Evolutionary conservation across 805 yeast genomes (phyloP).

Genomic region (Ogataea methanolica): DNA sequence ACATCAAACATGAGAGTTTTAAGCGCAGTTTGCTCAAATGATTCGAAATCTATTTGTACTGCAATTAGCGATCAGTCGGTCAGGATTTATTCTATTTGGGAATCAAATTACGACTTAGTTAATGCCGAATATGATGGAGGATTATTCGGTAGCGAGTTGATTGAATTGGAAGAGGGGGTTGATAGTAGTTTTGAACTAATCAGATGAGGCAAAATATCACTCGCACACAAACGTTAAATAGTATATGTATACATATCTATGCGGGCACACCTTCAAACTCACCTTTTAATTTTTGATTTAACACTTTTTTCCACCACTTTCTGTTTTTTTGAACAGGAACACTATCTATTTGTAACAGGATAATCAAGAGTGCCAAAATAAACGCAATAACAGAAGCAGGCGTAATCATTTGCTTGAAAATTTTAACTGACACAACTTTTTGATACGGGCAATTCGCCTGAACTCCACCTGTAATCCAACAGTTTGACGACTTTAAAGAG

Average conservation of each 20-base stretch:
- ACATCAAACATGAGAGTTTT: constrained; percentile 53
- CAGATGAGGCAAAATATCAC: constrained; percentile 14
- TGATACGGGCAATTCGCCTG: constrained; percentile 76
- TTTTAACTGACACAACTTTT: constrained; percentile 45
- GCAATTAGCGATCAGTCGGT: constrained; percentile 79
- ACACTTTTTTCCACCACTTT: constrained; percentile 56
- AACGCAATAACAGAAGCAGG: constrained; percentile 62
- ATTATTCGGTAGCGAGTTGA: constrained; percentile 50
- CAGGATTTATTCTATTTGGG: constrained; percentile 72
- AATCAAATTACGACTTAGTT: constrained; percentile 34
- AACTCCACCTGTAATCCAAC: constrained; percentile 87
- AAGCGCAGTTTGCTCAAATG: constrained; percentile 65
- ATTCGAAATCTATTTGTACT: constrained; percentile 56
- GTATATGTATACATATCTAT: constrained; percentile 20
- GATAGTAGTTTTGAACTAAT: constrained; percentile 22
- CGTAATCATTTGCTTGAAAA: constrained; percentile 58
- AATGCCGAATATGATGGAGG: constrained; percentile 32
- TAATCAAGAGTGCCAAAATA: constrained; percentile 45
- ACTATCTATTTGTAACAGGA: constrained; percentile 50
- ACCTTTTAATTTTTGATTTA: constrained; percentile 50
- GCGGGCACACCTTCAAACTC: constrained; percentile 89
- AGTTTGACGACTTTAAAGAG: constrained; percentile 63
- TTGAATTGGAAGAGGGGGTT: constrained; percentile 57
- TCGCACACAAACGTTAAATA: neutral
- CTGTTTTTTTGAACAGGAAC: constrained; percentile 71